A percentile compares a stretch with the other conserved stretches of the same genome.
phyloP scores from a whole-genome alignment of 768 basidiomycete species.

The Phylloporus scabripes region DNA sequence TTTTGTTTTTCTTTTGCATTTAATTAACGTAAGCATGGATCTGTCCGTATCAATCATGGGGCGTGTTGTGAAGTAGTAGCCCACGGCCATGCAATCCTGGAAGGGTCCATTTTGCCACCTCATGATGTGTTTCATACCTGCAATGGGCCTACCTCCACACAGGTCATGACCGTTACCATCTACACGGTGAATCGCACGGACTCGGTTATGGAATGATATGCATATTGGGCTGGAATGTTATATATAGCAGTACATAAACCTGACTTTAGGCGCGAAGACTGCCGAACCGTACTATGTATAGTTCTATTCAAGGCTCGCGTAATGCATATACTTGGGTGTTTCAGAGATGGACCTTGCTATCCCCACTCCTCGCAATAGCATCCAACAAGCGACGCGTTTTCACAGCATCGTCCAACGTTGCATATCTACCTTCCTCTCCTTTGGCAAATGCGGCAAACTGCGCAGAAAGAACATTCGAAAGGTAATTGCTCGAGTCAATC shows the following conservation, averaged over 20 bases:
- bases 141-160: background rate
- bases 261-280: too few relatives aligned
- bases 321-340: background rate
- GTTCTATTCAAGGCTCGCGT: background rate
- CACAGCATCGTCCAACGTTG: conserved; percentile 8
- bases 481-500: background rate
- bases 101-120: background rate
- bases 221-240: too few relatives aligned
- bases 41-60: background rate
- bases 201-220: too few relatives aligned
- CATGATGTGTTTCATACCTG: background rate
- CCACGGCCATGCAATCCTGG: background rate
- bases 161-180: background rate
- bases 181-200: background rate
- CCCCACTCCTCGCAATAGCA: background rate
- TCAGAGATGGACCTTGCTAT: background rate
- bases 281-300: background rate
- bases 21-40: background rate
- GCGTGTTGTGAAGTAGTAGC: too few relatives aligned
- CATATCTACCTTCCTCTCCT: conserved; percentile 5
- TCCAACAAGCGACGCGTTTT: conserved; percentile 5
- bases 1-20: background rate
- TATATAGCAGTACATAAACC: too few relatives aligned
- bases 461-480: background rate
- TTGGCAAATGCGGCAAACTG: conserved; percentile 9